Evolutionary conservation across 805 yeast species (phyloP).

Genomic region (Candida ficus): DNA sequence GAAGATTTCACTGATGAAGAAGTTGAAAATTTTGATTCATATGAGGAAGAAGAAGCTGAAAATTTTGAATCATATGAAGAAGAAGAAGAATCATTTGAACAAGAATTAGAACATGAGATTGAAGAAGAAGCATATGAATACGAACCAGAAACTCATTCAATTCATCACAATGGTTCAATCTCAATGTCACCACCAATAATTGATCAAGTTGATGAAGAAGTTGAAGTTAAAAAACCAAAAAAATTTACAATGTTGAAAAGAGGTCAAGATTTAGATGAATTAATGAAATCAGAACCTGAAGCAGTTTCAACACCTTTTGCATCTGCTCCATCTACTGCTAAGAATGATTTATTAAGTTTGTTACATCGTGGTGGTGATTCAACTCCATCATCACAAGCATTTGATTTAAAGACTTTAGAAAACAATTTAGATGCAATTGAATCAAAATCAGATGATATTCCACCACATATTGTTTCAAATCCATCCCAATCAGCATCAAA

Average conservation of each 20-base stretch:
- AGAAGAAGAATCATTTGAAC: neutral
- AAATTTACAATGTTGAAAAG: slow-evolving; percentile 30
- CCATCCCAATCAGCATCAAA: neutral
- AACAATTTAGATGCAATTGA: slow-evolving; percentile 8
- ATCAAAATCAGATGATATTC: neutral
- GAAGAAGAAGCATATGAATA: neutral
- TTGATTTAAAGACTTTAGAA: neutral
- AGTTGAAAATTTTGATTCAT: slow-evolving; percentile 9
- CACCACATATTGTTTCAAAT: neutral
- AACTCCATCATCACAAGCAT: neutral
- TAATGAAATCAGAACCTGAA: slow-evolving; percentile 6
- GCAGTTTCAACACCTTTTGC: too few relatives aligned
- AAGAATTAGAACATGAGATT: neutral
- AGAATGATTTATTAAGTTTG: slow-evolving; percentile 4
- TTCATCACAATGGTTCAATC: too few relatives aligned
- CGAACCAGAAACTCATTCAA: slow-evolving; percentile 2
- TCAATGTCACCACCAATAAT: slow-evolving; percentile 4
- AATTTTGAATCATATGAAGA: slow-evolving; percentile 1
- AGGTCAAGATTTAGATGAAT: slow-evolving; percentile 29
- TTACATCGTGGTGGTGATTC: slow-evolving; percentile 1
- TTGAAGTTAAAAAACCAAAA: slow-evolving; percentile 13
- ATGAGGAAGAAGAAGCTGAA: slow-evolving; percentile 1
- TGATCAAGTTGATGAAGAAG: neutral
- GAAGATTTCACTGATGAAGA: slow-evolving; percentile 24
- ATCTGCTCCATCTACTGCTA: slow-evolving; percentile 1